Conservation (phyloP, 2,329 filamentous ascomycete genomes). For the Sclerotinia trifoliorum region DNA sequence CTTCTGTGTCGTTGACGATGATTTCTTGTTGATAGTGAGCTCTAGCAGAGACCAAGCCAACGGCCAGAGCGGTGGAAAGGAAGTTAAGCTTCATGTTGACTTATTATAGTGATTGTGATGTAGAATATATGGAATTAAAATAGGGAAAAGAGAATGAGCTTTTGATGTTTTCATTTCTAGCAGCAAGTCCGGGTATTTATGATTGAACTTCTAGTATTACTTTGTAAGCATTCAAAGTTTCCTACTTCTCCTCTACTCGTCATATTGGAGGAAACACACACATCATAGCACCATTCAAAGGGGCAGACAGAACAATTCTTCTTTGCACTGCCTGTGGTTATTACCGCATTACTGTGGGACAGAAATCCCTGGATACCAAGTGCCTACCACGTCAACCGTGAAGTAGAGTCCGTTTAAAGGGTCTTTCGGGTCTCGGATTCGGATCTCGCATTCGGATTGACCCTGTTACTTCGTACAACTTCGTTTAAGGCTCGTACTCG, state of each 20-base stretch:
- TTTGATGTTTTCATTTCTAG: background rate
- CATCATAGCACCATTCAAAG: background rate
- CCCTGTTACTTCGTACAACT: background rate
- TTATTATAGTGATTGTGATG: background rate
- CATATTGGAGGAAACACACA: conserved; percentile 5
- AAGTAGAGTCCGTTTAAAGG: background rate
- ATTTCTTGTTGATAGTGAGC: background rate
- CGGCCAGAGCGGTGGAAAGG: background rate
- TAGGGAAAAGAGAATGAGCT: background rate
- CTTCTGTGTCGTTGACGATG: background rate
- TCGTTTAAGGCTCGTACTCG: background rate
- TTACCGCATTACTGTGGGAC: background rate
- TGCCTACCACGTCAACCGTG: no score
- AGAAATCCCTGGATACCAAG: no score
- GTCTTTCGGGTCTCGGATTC: background rate
- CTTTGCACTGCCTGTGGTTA: background rate
- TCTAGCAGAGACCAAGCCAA: background rate
- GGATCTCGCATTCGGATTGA: conserved; percentile 5
- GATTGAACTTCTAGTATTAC: background rate
- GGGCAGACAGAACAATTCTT: background rate
- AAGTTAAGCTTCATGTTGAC: conserved; percentile 14
- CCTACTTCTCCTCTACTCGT: background rate
- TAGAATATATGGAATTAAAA: background rate
- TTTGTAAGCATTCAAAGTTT: background rate
- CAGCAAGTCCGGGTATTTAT: conserved; percentile 5